A percentile compares a stretch with the other conserved stretches of the same genome.
phyloP scores from a whole-genome alignment of 768 basidiomycete species.

The Guyanaporus albipodus region DNA sequence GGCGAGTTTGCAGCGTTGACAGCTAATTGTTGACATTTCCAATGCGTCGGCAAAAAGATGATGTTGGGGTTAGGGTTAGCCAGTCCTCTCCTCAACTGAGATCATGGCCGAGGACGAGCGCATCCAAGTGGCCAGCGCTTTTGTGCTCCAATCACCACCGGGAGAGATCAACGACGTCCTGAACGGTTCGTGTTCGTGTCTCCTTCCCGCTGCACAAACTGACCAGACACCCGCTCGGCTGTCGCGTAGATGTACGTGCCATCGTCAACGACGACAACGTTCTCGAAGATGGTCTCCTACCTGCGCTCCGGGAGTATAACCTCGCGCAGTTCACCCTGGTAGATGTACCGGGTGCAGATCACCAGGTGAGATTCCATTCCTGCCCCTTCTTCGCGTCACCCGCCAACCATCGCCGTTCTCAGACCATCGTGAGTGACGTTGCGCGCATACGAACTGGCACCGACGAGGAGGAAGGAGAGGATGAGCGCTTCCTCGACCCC shows the following conservation, averaged over 20 bases:
- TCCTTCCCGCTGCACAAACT: background rate
- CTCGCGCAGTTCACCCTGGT: conserved; percentile 83
- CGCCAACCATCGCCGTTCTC: background rate
- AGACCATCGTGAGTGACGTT: conserved; percentile 82
- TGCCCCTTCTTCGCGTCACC: background rate
- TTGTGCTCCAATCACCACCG: conserved; percentile 87
- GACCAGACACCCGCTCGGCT: background rate
- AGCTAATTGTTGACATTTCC: conserved; percentile 2
- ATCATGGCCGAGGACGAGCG: conserved; percentile 61
- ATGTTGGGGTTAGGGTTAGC: conserved; percentile 24
- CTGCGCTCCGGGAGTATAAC: conserved; percentile 82
- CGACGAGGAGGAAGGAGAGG: conserved; percentile 47
- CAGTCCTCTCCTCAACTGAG: background rate
- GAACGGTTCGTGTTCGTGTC: conserved; percentile 53
- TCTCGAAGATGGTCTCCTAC: conserved; percentile 74
- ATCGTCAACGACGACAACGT: conserved; percentile 84
- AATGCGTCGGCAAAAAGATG: no score
- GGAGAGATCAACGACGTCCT: conserved; percentile 97
- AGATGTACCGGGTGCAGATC: conserved; percentile 70
- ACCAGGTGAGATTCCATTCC: conserved; percentile 53
- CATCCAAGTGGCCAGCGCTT: conserved; percentile 67
- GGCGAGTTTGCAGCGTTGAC: conserved; percentile 25
- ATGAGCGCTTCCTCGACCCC: conserved; percentile 80
- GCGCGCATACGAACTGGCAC: conserved; percentile 45
- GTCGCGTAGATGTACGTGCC: conserved; percentile 72